phyloP scores from a whole-genome alignment of 2,329 filamentous ascomycete species.

The Paracoccidioides brasiliensis region DNA sequence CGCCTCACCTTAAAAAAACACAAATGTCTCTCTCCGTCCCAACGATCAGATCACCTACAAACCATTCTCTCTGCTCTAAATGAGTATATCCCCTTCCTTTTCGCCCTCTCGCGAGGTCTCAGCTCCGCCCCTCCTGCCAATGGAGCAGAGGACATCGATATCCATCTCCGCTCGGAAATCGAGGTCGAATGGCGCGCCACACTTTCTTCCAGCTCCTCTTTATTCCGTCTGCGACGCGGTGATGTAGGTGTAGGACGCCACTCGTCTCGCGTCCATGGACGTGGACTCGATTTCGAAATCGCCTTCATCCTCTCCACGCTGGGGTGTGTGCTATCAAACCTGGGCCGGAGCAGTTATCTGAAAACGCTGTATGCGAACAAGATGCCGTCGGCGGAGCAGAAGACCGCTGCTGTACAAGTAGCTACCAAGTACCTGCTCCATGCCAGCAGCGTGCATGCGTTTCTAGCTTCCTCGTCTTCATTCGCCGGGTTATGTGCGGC shows the following conservation, averaged over 20 bases:
- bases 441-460: constrained; percentile 64
- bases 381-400: constrained; percentile 52
- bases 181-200: constrained; percentile 72
- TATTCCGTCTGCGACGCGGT: constrained; percentile 23
- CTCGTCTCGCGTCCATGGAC: constrained; percentile 47
- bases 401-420: constrained; percentile 54
- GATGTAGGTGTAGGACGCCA: constrained; percentile 26
- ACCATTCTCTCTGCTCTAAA: constrained; percentile 56
- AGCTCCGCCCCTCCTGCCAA: constrained; percentile 33
- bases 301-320: constrained; percentile 66
- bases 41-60: constrained; percentile 57
- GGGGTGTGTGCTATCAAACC: constrained; percentile 58
- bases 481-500: constrained; percentile 23
- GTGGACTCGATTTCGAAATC: constrained; percentile 69
- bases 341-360: constrained; percentile 59
- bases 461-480: constrained; percentile 46
- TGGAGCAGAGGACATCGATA: constrained; percentile 46
- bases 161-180: constrained; percentile 54
- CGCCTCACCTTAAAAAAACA: constrained; percentile 75
- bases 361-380: constrained; percentile 54
- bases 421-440: constrained; percentile 68
- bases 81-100: constrained; percentile 70
- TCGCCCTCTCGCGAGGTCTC: constrained; percentile 64
- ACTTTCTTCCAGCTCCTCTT: constrained; percentile 43
- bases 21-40: constrained; percentile 64